Evolutionary conservation across 148 eudicot species (phyloP).

Genomic region (Camellia japonica): DNA sequence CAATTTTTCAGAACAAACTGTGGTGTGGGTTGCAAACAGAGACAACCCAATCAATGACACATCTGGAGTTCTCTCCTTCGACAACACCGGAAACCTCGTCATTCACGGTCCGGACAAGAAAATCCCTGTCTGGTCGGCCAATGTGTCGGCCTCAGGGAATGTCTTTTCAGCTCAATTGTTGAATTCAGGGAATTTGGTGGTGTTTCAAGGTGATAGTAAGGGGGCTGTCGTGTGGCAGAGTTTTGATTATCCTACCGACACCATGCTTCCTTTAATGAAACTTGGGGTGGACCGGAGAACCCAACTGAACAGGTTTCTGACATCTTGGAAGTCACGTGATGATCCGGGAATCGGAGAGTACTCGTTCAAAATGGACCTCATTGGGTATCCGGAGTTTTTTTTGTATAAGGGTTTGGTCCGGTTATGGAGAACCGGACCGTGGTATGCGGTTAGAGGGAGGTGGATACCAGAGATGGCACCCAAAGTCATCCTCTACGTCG

Average conservation of each 20-base stretch:
- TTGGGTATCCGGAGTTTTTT: constrained; percentile 43
- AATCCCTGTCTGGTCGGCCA: constrained; percentile 31
- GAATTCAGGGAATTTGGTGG: constrained; percentile 42
- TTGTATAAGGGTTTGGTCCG: constrained; percentile 36
- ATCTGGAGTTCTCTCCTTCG: constrained; percentile 31
- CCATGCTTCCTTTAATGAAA: constrained; percentile 28
- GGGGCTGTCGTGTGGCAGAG: constrained; percentile 13
- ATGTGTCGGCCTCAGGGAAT: neutral
- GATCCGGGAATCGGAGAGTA: constrained; percentile 52
- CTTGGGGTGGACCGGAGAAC: constrained; percentile 18
- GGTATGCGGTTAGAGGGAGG: constrained; percentile 46
- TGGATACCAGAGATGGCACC: constrained; percentile 46
- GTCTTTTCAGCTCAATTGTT: constrained; percentile 25
- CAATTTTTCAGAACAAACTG: constrained; percentile 24
- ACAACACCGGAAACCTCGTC: constrained; percentile 34
- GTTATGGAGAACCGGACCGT: constrained; percentile 48
- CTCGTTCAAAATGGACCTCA: constrained; percentile 36
- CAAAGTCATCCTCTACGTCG: constrained; percentile 24
- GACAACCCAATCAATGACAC: constrained; percentile 30
- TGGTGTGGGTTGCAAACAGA: constrained; percentile 51
- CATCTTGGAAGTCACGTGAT: constrained; percentile 46
- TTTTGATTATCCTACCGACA: constrained; percentile 23
- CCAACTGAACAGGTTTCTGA: constrained; percentile 21
- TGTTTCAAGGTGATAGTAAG: constrained; percentile 14
- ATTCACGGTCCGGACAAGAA: constrained; percentile 16